Evolutionary conservation across 2,329 filamentous ascomycete genomes (phyloP).

Genomic region (Colletotrichum lupini): DNA sequence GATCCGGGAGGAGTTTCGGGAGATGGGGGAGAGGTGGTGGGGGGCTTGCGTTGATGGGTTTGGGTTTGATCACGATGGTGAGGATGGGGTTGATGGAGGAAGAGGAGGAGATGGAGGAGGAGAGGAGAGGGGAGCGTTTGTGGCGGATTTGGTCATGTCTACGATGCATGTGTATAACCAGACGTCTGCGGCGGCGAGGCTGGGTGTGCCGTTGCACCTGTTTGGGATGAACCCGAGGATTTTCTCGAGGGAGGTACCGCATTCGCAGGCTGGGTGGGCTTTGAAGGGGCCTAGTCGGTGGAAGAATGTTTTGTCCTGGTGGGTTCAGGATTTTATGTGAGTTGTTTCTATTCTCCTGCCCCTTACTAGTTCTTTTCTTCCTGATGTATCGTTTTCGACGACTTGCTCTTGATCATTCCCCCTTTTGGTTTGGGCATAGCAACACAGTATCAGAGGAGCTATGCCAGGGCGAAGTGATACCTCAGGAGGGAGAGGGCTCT

Average conservation of each 20-base stretch:
- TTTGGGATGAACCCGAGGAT: constrained; percentile 69
- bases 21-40: constrained; percentile 39
- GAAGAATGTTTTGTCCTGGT: constrained; percentile 22
- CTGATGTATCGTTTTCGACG: too few species aligned
- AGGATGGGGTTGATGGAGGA: background rate
- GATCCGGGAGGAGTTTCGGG: constrained; percentile 27
- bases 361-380: background rate
- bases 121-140: constrained; percentile 28
- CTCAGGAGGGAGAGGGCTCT: background rate
- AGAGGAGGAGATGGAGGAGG: background rate
- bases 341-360: background rate
- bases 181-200: constrained; percentile 57
- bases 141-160: constrained; percentile 42
- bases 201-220: constrained; percentile 70
- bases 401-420: background rate
- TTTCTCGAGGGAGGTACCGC: constrained; percentile 25
- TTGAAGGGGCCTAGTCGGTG: background rate
- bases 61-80: background rate
- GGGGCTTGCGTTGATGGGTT: constrained; percentile 35
- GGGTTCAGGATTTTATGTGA: constrained; percentile 28
- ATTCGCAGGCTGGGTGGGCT: constrained; percentile 29
- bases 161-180: constrained; percentile 42
- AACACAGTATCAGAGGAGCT: background rate
- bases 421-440: background rate
- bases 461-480: background rate